phyloP scores from a whole-genome alignment of 2,329 filamentous ascomycete species.

The Lasiodiplodia sp. region DNA sequence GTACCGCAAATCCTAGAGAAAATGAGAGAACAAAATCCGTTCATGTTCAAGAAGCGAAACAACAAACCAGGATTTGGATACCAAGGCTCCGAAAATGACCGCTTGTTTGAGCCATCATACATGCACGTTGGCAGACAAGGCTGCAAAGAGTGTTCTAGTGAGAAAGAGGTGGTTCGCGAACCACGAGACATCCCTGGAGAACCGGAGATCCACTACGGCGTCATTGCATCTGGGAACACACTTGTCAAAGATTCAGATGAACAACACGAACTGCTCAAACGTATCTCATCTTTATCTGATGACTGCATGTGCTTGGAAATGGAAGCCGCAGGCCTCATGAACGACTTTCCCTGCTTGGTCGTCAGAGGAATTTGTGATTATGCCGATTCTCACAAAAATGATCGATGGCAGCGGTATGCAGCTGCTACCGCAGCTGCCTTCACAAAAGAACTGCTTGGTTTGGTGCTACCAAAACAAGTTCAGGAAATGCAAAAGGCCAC shows the following conservation, averaged over 20 bases:
- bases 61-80: not conserved
- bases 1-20: not conserved
- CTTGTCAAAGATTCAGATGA: not conserved
- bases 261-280: accelerated
- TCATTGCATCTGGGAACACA: not conserved
- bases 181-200: not conserved
- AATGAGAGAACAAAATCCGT: not conserved
- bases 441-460: no score
- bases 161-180: accelerated
- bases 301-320: conserved; percentile 34
- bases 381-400: no score
- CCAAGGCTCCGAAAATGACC: not conserved
- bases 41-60: not conserved
- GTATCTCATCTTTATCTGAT: not conserved
- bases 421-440: no score
- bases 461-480: no score
- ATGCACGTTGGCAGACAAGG: not conserved
- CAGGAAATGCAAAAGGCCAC: no score
- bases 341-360: no score
- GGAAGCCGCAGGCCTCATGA: conserved; percentile 15
- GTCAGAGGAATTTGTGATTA: no score
- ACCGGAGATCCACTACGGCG: not conserved
- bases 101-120: not conserved
- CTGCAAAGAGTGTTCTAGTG: not conserved
- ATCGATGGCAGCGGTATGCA: no score